Evolutionary conservation across 2,329 filamentous ascomycete genomes (phyloP).

Genomic region (Chaetomium sp.): DNA sequence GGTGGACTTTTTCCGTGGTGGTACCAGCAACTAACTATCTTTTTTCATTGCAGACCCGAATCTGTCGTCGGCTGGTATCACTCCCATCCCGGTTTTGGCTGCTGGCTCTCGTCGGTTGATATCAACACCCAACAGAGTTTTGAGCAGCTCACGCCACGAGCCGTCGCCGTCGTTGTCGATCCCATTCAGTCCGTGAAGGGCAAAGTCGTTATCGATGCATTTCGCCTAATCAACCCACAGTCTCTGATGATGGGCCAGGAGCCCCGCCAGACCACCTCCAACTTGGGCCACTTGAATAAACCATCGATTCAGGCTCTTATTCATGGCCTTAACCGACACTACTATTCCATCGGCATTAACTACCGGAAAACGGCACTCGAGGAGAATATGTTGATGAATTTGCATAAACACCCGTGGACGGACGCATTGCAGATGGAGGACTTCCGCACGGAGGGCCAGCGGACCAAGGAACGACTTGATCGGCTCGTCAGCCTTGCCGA

Average conservation of each 20-base stretch:
- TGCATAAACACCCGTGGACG: conserved; percentile 99
- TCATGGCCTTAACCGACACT: conserved; percentile 95
- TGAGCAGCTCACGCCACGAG: conserved; percentile 92
- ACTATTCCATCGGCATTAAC: conserved; percentile 98
- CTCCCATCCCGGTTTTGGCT: conserved; percentile 97
- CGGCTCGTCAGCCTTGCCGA: conserved; percentile 84
- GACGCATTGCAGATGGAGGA: conserved; percentile 96
- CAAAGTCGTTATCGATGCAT: conserved; percentile 98
- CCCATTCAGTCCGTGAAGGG: conserved; percentile 99
- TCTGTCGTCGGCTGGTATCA: conserved; percentile 99
- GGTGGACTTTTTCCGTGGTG: not conserved
- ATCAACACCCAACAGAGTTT: conserved; percentile 99
- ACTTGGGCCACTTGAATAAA: conserved; percentile 96
- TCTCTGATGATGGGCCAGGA: conserved; percentile 97
- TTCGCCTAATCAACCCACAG: conserved; percentile 97
- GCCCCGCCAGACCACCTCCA: conserved; percentile 94
- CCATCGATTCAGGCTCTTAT: conserved; percentile 99
- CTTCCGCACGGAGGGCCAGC: conserved; percentile 74
- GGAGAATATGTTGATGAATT: conserved; percentile 99
- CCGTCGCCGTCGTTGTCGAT: conserved; percentile 95
- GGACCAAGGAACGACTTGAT: conserved; percentile 84
- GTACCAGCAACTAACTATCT: no score
- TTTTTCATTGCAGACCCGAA: conserved; percentile 60
- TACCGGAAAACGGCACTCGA: conserved; percentile 96
- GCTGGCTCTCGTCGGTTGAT: conserved; percentile 97